These are phyloP conservation scores for Aspergillus sp. DNA, from an alignment of 2,329 filamentous ascomycete genomes.

Conservation along the genomic window DNA sequence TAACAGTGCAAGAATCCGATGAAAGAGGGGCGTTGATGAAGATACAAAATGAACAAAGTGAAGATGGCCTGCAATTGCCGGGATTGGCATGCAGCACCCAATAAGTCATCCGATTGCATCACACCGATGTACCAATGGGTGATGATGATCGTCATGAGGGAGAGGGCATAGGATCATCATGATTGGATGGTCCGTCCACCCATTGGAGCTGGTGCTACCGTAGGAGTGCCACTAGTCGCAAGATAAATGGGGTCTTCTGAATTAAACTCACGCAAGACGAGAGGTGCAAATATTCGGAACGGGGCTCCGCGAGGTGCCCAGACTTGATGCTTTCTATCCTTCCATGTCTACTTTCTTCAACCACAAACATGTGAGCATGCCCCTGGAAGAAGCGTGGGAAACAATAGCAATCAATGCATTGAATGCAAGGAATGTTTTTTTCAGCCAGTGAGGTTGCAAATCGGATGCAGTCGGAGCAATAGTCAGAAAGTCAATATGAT, in stretches of 20 bases:
- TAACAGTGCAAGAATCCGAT: not conserved
- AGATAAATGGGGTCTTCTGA: too few species aligned
- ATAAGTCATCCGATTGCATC: constrained; percentile 1
- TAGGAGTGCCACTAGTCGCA: not conserved
- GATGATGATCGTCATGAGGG: not conserved
- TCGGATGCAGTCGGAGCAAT: not conserved
- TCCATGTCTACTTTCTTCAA: too few species aligned
- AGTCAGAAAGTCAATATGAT: too few species aligned
- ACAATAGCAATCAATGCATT: too few species aligned
- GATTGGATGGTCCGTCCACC: not conserved
- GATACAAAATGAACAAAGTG: not conserved
- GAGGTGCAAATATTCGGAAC: too few species aligned
- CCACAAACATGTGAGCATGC: too few species aligned
- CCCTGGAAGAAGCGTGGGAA: too few species aligned
- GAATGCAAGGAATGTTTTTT: too few species aligned
- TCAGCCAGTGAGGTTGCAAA: not conserved
- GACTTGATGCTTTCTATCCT: too few species aligned
- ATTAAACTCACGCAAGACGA: too few species aligned
- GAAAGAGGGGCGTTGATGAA: not conserved
- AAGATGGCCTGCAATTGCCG: too few species aligned
- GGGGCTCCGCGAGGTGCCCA: too few species aligned
- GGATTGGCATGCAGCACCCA: not conserved
- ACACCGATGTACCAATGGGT: not conserved
- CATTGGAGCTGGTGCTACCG: not conserved
- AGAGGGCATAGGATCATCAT: not conserved